A percentile compares a stretch with the other conserved stretches of the same genome.
phyloP scores from a whole-genome alignment of 306 rosid species.

The Hippophae tibetana region DNA sequence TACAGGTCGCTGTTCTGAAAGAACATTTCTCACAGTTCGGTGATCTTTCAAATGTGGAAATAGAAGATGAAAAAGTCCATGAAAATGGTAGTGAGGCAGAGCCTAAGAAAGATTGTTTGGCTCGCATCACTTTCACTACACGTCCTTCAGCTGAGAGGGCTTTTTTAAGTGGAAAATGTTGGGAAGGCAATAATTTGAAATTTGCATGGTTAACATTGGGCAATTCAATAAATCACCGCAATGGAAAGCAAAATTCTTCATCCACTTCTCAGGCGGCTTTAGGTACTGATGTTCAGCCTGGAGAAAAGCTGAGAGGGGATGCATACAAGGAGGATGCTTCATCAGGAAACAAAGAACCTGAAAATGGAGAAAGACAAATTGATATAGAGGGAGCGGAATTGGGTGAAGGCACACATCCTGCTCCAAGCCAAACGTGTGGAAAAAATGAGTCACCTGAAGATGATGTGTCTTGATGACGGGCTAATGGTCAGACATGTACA shows the following conservation, averaged over 20 bases:
- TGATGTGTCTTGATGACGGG: constrained; percentile 40
- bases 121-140: constrained; percentile 39
- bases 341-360: constrained; percentile 33
- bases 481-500: constrained; percentile 59
- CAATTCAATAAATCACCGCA: constrained; percentile 29
- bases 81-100: constrained; percentile 34
- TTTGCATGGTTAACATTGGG: constrained; percentile 52
- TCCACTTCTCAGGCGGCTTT: constrained; percentile 36
- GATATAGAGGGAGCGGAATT: constrained; percentile 31
- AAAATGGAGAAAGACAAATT: constrained; percentile 22
- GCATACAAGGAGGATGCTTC: constrained; percentile 26
- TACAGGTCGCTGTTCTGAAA: constrained; percentile 59
- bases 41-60: constrained; percentile 47
- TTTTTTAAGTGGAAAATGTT: constrained; percentile 54
- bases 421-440: constrained; percentile 26
- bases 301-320: constrained; percentile 22
- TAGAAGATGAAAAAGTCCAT: constrained; percentile 37
- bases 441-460: constrained; percentile 39
- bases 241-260: constrained; percentile 38
- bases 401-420: constrained; percentile 31
- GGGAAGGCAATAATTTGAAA: constrained; percentile 59
- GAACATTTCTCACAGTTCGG: constrained; percentile 69
- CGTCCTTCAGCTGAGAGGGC: constrained; percentile 75
- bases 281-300: constrained; percentile 28
- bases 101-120: constrained; percentile 27